Percentiles rank a stretch among this genome's conserved stretches.
Evolutionary conservation across 2,329 filamentous ascomycete genomes (phyloP).

Genomic region (Pezicula rhizophila): DNA sequence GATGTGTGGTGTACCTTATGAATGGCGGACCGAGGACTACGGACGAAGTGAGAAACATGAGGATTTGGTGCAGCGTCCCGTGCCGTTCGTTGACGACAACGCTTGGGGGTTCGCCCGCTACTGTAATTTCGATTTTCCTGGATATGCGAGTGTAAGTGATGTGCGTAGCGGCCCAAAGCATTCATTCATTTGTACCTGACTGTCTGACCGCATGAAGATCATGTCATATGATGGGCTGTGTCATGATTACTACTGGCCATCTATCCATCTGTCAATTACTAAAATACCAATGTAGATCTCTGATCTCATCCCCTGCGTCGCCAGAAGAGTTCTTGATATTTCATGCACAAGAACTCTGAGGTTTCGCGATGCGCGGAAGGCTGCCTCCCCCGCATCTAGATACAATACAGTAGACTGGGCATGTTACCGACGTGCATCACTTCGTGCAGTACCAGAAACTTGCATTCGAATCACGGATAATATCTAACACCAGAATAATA

Average conservation of each 20-base stretch:
- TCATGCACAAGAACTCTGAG: too few relatives aligned
- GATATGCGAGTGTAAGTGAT: conserved; percentile 13
- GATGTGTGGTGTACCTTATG: not conserved
- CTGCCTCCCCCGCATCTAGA: too few relatives aligned
- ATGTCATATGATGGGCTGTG: conserved; percentile 2
- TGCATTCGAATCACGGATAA: too few relatives aligned
- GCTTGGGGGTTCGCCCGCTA: not conserved
- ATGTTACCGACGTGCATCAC: too few relatives aligned
- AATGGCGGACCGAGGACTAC: not conserved
- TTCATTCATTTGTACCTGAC: conserved; percentile 18
- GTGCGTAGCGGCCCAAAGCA: conserved; percentile 23
- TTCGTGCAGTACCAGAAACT: too few relatives aligned
- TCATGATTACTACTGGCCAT: conserved; percentile 1
- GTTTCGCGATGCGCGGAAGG: too few relatives aligned
- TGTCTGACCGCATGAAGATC: conserved; percentile 5
- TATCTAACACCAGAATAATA: too few relatives aligned
- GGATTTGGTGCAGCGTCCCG: not conserved
- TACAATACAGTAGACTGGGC: too few relatives aligned
- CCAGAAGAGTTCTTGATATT: too few relatives aligned
- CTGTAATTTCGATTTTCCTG: not conserved
- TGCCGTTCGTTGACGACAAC: not conserved
- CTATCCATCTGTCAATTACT: not conserved
- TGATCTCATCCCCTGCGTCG: too few relatives aligned
- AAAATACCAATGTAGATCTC: too few relatives aligned
- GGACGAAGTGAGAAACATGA: not conserved